Evolutionary conservation across 2,329 filamentous ascomycete species (phyloP), one percentile per base, ranked within the genome.

Genomic region (Aspergillus nomiae): DNA sequence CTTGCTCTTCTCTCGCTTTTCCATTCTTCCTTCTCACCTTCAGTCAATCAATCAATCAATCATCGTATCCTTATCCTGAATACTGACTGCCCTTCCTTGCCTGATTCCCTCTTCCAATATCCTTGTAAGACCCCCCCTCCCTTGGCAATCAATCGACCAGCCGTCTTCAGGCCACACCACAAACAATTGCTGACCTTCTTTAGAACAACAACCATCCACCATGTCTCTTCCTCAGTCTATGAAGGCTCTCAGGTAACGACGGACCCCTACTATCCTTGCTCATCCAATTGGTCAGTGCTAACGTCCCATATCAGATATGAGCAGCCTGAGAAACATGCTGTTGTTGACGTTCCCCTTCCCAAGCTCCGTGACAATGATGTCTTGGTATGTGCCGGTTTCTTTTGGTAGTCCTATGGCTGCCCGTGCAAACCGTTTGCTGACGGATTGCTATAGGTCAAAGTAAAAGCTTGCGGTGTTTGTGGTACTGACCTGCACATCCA

Each of bases 391-490:
- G 43, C 43, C 3, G 14, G 43, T 46, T 12, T 8, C 45, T 43
- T n/a, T 24, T 16, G 19, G 16, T 6, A 19, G 43, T 32, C n/a
- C 5, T 38, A 10, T 5, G 9, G 24, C 36, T 54, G 26, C 32
- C 36, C 28, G 34, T 28, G 24, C 32, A 30, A 6, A 32, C 41
- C 16, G 38, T n/a, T 41, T 55, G 24, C n/a, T 32, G 28, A 56
- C 34, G n/a, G 21, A 14, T 58, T 8, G 26, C 34, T 53, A n/a
- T 56, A 84, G 80, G 78, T 89, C 77, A 88, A 90, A 78, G 87
- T 90, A 72, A 89, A 89, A 78, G 88, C 86, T 60, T 88, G 86
- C 69, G 86, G 87, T 80, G 86, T 89, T 65, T 89, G 86, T 69
- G 84, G 85, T 67, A 86, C 84, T 67, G 84, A 84, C 77, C 71